Percentiles rank a stretch among this genome's conserved stretches.
These are phyloP conservation scores for Suhomyces guaymorum DNA, from an alignment of 1,139 yeast genomes.

Conservation along the genomic window DNA sequence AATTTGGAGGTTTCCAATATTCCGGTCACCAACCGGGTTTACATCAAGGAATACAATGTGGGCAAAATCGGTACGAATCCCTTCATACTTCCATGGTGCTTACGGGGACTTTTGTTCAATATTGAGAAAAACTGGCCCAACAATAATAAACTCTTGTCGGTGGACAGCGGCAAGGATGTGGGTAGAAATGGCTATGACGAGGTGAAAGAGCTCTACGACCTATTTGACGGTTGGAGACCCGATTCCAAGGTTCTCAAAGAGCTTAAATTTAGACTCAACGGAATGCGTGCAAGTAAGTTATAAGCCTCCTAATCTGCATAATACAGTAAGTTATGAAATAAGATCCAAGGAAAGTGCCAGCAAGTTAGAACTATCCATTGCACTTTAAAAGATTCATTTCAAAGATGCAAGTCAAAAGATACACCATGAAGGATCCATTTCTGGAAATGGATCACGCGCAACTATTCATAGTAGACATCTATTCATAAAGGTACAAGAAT, in stretches of 20 bases:
- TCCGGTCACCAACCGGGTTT: slow-evolving; percentile 50
- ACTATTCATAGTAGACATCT: no score
- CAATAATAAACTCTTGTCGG: slow-evolving; percentile 28
- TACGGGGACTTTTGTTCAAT: slow-evolving; percentile 72
- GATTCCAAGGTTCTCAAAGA: slow-evolving; percentile 79
- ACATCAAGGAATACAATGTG: slow-evolving; percentile 60
- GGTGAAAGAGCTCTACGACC: slow-evolving; percentile 59
- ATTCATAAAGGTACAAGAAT: no score
- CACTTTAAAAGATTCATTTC: no score
- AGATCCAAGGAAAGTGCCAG: no score
- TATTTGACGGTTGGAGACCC: slow-evolving; percentile 85
- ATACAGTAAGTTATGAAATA: no score
- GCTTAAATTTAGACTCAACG: slow-evolving; percentile 79
- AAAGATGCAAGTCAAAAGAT: no score
- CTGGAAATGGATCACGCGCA: no score
- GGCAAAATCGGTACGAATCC: slow-evolving; percentile 72
- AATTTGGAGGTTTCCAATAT: slow-evolving; percentile 19
- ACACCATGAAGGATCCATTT: no score
- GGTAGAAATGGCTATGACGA: slow-evolving; percentile 50
- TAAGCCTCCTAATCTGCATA: no score
- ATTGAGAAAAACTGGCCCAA: slow-evolving; percentile 59
- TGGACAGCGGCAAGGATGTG: slow-evolving; percentile 27
- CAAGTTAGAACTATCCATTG: no score
- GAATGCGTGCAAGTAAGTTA: slow-evolving; percentile 56
- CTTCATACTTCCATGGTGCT: slow-evolving; percentile 87